Percentiles rank a stretch among this genome's conserved stretches.
phyloP scores from a whole-genome alignment of 768 basidiomycete genomes.

The Suillus variegatus region DNA sequence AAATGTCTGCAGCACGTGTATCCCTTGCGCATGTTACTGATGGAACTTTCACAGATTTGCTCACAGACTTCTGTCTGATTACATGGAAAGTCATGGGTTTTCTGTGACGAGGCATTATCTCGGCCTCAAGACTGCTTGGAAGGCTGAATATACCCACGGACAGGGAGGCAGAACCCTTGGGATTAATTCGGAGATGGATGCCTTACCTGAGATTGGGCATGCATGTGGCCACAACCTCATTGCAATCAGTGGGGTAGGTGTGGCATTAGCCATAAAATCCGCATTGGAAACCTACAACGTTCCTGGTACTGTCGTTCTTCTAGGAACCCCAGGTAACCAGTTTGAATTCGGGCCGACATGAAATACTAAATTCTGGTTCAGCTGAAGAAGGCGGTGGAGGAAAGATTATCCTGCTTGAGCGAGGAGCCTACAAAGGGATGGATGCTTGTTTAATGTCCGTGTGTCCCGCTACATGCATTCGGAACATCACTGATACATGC shows the following conservation, averaged over 20 bases:
- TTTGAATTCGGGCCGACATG: slow-evolving; percentile 1
- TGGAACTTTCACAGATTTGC: slow-evolving; percentile 52
- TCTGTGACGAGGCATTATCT: slow-evolving; percentile 70
- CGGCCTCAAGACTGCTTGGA: slow-evolving; percentile 75
- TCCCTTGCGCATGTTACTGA: slow-evolving; percentile 5
- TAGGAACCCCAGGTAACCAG: slow-evolving; percentile 71
- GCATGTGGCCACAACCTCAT: slow-evolving; percentile 87
- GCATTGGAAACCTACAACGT: slow-evolving; percentile 64
- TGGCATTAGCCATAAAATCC: slow-evolving; percentile 71
- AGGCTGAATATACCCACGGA: slow-evolving; percentile 66
- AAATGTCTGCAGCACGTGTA: slow-evolving; percentile 46
- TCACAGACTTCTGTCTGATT: slow-evolving; percentile 66
- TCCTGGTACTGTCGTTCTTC: slow-evolving; percentile 66
- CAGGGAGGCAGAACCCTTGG: slow-evolving; percentile 66
- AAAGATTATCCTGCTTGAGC: slow-evolving; percentile 71
- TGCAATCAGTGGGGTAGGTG: slow-evolving; percentile 73
- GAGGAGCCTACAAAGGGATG: slow-evolving; percentile 80
- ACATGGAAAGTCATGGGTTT: slow-evolving; percentile 70
- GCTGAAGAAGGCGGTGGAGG: slow-evolving; percentile 82
- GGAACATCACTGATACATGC: slow-evolving; percentile 9
- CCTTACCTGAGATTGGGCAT: slow-evolving; percentile 55
- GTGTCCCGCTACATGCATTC: not conserved
- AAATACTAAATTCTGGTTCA: slow-evolving; percentile 27
- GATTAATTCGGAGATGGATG: slow-evolving; percentile 79
- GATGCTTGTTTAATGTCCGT: slow-evolving; percentile 75